Percentiles rank a stretch among this genome's conserved stretches.
These are phyloP conservation scores for Cutaneotrichosporon mucoides DNA, from an alignment of 1,284 basidiomycete species.

Conservation along the genomic window DNA sequence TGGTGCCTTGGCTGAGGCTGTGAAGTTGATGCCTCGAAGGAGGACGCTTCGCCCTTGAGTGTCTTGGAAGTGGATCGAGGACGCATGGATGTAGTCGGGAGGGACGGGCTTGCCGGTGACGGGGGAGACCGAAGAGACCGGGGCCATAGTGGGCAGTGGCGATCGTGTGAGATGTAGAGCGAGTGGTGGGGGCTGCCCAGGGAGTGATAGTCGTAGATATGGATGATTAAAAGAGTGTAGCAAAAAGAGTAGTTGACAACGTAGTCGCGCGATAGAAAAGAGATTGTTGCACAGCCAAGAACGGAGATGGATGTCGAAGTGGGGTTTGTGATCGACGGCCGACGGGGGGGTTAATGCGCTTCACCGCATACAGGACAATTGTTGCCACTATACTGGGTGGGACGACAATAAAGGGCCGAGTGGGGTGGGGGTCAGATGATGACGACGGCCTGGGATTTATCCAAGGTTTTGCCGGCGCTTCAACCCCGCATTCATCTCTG, in stretches of 20 bases:
- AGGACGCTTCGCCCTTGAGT: slow-evolving; percentile 74
- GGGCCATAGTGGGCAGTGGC: slow-evolving; percentile 28
- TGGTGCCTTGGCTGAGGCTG: slow-evolving; percentile 81
- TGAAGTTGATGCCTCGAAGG: slow-evolving; percentile 88
- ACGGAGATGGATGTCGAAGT: too few relatives aligned
- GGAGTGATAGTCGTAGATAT: not conserved
- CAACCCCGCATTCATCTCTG: too few relatives aligned
- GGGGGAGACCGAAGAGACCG: slow-evolving; percentile 57
- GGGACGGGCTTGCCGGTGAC: slow-evolving; percentile 59
- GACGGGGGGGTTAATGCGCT: too few relatives aligned
- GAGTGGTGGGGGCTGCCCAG: not conserved
- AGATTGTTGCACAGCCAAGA: too few relatives aligned
- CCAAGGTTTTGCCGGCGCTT: too few relatives aligned
- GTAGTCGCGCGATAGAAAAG: too few relatives aligned
- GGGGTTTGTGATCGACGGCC: too few relatives aligned
- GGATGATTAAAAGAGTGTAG: not conserved
- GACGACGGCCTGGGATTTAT: too few relatives aligned
- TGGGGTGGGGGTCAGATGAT: too few relatives aligned
- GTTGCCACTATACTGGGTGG: too few relatives aligned
- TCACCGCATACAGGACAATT: too few relatives aligned
- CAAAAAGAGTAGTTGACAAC: not conserved
- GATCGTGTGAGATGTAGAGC: not conserved
- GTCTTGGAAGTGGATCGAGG: slow-evolving; percentile 75
- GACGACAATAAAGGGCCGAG: too few relatives aligned
- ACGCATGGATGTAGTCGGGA: slow-evolving; percentile 58